Percentiles rank a stretch among this genome's conserved stretches.
phyloP scores from a whole-genome alignment of 2,329 filamentous ascomycete species.

The Aspergillus fischeri region DNA sequence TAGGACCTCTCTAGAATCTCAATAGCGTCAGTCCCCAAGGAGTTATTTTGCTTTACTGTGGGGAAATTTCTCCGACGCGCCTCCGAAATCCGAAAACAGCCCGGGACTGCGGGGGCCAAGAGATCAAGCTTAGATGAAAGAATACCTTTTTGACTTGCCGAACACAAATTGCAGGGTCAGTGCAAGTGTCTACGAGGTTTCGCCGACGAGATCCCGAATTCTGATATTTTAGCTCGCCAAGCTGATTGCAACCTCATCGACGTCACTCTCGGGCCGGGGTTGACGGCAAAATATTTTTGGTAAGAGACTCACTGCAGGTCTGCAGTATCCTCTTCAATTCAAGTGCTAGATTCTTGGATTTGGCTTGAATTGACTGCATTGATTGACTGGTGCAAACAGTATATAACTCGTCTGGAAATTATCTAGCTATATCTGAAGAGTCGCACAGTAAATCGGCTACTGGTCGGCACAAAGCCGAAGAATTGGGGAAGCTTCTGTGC shows the following conservation, averaged over 20 bases:
- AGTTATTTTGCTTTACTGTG: background rate
- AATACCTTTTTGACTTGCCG: background rate
- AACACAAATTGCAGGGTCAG: too few relatives aligned
- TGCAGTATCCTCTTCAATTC: too few relatives aligned
- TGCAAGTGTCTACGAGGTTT: background rate
- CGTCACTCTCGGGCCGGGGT: background rate
- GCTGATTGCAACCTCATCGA: background rate
- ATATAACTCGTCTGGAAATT: background rate
- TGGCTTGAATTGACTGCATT: background rate
- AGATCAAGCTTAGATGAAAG: too few relatives aligned
- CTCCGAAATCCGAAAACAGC: background rate
- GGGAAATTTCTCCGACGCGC: background rate
- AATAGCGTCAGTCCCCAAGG: too few relatives aligned
- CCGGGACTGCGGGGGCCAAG: background rate
- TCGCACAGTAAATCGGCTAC: background rate
- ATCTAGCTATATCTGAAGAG: background rate
- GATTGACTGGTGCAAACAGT: background rate
- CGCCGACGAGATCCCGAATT: background rate
- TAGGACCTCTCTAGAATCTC: too few relatives aligned
- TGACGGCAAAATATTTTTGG: background rate
- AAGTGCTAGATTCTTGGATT: background rate
- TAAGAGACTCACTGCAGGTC: too few relatives aligned
- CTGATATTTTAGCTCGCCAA: background rate
- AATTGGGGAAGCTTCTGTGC: background rate
- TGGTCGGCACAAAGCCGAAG: background rate